Evolutionary conservation across 495 filamentous ascomycete genomes (phyloP).

Genomic region (Trypethelium eluteriae): DNA sequence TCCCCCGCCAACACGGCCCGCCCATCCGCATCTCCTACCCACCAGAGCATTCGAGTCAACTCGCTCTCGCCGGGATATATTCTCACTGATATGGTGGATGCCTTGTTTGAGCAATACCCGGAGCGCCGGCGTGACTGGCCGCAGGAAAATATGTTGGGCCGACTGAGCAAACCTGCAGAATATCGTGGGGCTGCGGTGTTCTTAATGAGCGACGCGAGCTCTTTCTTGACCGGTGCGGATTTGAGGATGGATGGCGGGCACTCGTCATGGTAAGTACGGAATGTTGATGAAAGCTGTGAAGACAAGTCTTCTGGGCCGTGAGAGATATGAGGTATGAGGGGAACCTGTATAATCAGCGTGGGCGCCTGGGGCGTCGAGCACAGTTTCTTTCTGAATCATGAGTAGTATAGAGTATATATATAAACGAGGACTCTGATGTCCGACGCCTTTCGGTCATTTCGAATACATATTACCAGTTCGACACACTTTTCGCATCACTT

Average conservation of each 20-base stretch:
- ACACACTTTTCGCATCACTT: too few species aligned
- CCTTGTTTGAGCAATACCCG: conserved; percentile 65
- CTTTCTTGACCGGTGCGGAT: conserved; percentile 57
- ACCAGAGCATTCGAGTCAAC: conserved; percentile 84
- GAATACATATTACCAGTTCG: too few species aligned
- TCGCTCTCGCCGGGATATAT: conserved; percentile 94
- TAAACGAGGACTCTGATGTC: too few species aligned
- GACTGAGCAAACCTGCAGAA: conserved; percentile 70
- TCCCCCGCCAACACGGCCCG: background rate
- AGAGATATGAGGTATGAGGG: too few species aligned
- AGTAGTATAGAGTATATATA: too few species aligned
- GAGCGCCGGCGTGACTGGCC: conserved; percentile 74
- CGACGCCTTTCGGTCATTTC: too few species aligned
- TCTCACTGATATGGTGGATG: conserved; percentile 81
- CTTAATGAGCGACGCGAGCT: conserved; percentile 75
- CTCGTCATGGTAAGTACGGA: conserved; percentile 29
- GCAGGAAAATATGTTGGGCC: conserved; percentile 79
- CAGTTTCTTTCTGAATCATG: too few species aligned
- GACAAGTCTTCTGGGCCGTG: too few species aligned
- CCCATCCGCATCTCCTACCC: background rate
- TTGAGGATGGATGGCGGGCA: conserved; percentile 36
- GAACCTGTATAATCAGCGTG: too few species aligned
- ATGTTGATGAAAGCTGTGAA: too few species aligned
- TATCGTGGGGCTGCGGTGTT: conserved; percentile 57
- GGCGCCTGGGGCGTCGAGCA: too few species aligned